Percentiles rank a stretch among this genome's conserved stretches.
phyloP scores from a whole-genome alignment of 2,329 filamentous ascomycete genomes.

The Geosmithia putterillii region DNA sequence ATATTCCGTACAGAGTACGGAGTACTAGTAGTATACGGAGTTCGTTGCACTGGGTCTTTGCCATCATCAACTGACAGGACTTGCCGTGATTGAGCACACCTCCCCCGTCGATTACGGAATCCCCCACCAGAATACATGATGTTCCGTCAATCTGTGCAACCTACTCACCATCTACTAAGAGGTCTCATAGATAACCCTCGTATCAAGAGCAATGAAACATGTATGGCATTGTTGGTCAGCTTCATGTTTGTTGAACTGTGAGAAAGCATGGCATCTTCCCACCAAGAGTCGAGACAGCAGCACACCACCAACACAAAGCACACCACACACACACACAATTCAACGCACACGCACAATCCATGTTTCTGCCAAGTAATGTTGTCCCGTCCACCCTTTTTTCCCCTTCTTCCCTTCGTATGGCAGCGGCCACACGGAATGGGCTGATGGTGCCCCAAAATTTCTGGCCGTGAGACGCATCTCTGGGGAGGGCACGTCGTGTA shows the following conservation, averaged over 20 bases:
- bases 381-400: not conserved
- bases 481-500: slow-evolving; percentile 2
- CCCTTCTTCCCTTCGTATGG: not conserved
- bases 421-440: not conserved
- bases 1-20: no score
- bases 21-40: no score
- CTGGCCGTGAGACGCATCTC: not conserved
- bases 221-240: not conserved
- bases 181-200: no score
- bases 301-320: not conserved
- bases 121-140: no score
- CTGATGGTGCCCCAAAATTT: slow-evolving; percentile 5
- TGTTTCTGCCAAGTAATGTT: not conserved
- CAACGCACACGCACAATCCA: not conserved
- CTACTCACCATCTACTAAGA: no score
- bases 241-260: not conserved
- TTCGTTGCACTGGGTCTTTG: no score
- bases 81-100: no score
- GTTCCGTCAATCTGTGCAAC: no score
- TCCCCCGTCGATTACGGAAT: no score
- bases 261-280: not conserved
- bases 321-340: not conserved
- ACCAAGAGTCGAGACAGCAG: not conserved
- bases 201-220: no score
- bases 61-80: no score